Evolutionary conservation across 75 land plant species (phyloP).

Genomic region (Cupressus sempervirens): DNA sequence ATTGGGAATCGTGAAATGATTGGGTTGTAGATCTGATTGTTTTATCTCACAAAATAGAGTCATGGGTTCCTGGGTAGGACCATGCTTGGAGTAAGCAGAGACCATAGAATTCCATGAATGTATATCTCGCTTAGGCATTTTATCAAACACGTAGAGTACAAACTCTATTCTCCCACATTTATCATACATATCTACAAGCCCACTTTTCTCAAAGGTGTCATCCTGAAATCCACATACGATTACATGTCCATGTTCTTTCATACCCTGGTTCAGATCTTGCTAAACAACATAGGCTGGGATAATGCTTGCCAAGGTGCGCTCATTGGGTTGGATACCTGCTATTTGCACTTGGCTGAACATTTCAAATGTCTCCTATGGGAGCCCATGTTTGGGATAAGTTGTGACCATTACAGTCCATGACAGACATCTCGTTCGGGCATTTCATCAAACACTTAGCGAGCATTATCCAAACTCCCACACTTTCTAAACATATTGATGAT

Average conservation of each 20-base stretch:
- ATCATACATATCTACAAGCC: constrained; percentile 42
- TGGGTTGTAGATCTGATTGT: constrained; percentile 26
- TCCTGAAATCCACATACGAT: constrained; percentile 26
- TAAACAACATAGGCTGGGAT: constrained; percentile 9
- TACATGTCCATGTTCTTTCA: constrained; percentile 16
- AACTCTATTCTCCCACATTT: constrained; percentile 29
- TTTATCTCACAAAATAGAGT: constrained; percentile 32
- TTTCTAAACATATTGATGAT: constrained; percentile 52
- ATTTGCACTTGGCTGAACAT: constrained; percentile 31
- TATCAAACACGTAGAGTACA: constrained; percentile 25
- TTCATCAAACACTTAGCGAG: constrained; percentile 42
- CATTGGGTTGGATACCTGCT: constrained; percentile 15
- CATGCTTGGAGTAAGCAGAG: constrained; percentile 41
- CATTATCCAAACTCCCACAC: constrained; percentile 32
- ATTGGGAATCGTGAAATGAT: constrained; percentile 37
- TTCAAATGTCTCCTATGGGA: constrained; percentile 21
- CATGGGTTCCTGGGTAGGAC: constrained; percentile 26
- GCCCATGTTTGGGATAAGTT: constrained; percentile 22
- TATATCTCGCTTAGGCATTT: constrained; percentile 31
- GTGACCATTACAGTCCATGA: constrained; percentile 59
- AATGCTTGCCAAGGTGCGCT: constrained; percentile 17
- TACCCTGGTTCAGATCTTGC: background rate
- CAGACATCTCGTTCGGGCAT: constrained; percentile 45
- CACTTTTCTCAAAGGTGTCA: constrained; percentile 48
- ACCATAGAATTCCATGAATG: constrained; percentile 55